Evolutionary conservation across 306 rosid species (phyloP).

Genomic region (Ormosia semicastrata): DNA sequence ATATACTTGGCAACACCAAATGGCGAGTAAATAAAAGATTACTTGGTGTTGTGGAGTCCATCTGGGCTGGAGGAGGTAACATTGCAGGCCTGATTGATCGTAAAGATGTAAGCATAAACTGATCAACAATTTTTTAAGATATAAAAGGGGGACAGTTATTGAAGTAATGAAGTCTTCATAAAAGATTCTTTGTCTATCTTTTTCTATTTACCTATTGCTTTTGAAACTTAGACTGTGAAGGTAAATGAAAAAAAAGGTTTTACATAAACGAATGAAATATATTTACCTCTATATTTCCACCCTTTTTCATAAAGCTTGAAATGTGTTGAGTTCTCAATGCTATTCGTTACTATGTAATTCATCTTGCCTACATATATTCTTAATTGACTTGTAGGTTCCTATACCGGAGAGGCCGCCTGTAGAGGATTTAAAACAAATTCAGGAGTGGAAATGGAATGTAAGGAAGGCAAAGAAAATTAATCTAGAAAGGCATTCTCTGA

Average conservation of each 20-base stretch:
- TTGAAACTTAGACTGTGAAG: slow-evolving; percentile 12
- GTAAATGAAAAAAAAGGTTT: background rate
- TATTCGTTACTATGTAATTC: background rate
- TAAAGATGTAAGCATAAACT: slow-evolving; percentile 55
- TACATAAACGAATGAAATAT: background rate
- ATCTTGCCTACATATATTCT: background rate
- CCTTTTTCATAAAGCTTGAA: background rate
- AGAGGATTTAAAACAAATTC: slow-evolving; percentile 60
- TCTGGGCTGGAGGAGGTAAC: slow-evolving; percentile 85
- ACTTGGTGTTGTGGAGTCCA: slow-evolving; percentile 66
- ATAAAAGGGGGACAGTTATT: background rate
- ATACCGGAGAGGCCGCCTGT: slow-evolving; percentile 66
- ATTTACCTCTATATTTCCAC: background rate
- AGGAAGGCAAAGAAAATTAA: slow-evolving; percentile 76
- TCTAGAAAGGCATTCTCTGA: slow-evolving; percentile 75
- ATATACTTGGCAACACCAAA: slow-evolving; percentile 76
- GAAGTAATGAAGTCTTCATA: background rate
- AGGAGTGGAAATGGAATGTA: slow-evolving; percentile 72
- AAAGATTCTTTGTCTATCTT: background rate
- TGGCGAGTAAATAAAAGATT: slow-evolving; percentile 78
- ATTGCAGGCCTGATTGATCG: slow-evolving; percentile 81
- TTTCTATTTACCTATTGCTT: background rate
- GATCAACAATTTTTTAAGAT: slow-evolving; percentile 4
- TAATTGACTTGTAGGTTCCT: slow-evolving; percentile 54
- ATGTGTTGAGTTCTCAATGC: slow-evolving; percentile 4